Base-by-base conservation (phyloP, 805 yeast species). In the Dipodascus geniculatus region DNA sequence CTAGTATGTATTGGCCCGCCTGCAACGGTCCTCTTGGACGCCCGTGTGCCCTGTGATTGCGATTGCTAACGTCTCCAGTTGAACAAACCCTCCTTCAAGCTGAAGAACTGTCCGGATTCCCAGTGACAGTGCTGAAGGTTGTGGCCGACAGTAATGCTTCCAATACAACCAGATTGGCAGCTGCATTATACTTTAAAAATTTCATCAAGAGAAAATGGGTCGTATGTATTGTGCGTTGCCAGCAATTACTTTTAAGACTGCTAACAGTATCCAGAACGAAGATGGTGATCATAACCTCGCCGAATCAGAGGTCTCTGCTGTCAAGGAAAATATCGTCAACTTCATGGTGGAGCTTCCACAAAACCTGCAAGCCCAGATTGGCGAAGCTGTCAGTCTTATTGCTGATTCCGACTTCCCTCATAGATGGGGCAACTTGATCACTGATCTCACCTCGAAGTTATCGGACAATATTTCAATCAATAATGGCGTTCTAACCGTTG, bases 321-420 rank as follows among this genome's bases (percentile, higher is more conserved):
- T 93, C 58, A 90, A 90, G 65, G 54, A 68, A 8, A 93, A 88
- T 64, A 86, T 93, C 58, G 77, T 93, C 51, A 81, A 82, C n/a
- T 72, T 90, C 56, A 89, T 93, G 98, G 83, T 90, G 57, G 68
- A 79, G 38, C 72, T 89, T 51, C 96, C 96, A 3, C 78, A 78
- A 51, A 56, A 59, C 17, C 72, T 93, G 54, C 96, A 91, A 65
- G 74, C 82, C n/a, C 99, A 95, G 71, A 79, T 93, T 51, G 98
- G 97, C 52, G 99, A 95, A 69, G 83, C 96, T 1, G 82, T 95
- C 54, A 82, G 96, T 16, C 74, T 87, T 53, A 91, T 93, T 62
- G 99, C 99, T 2, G 96, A 90, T 66, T 82, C 89, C 55, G 99
- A 93, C 67, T 93, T 93, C 71, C 99, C 99, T 1, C 84, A 85